phyloP scores from a whole-genome alignment of 139 green algal species.

The Micractinium sp. region DNA sequence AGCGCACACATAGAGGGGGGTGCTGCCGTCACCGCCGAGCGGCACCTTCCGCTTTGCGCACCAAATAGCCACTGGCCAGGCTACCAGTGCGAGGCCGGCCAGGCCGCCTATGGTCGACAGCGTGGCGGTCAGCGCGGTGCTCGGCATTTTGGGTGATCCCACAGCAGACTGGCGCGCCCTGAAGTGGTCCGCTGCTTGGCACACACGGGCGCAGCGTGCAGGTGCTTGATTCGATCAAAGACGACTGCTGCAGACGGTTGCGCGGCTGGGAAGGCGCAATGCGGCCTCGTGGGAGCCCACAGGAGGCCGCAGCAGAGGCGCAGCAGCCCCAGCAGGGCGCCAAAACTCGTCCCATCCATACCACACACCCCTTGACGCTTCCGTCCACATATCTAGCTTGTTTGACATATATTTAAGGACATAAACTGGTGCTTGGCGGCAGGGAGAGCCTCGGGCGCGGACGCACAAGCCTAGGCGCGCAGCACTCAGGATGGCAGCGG shows the following conservation, averaged over 20 bases:
- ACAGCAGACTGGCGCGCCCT: background rate
- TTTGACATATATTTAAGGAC: background rate
- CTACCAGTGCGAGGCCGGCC: conserved; percentile 12
- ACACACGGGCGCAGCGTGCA: background rate
- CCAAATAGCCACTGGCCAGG: conserved; percentile 43
- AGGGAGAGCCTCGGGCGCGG: background rate
- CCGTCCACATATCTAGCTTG: background rate
- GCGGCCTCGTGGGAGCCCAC: too few relatives aligned
- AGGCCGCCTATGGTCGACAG: conserved; percentile 9
- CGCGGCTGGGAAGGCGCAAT: background rate
- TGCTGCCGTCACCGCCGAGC: background rate
- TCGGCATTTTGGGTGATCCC: background rate
- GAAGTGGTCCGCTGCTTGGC: too few relatives aligned
- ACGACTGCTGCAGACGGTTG: background rate
- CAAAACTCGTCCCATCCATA: too few relatives aligned
- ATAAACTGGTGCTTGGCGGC: background rate
- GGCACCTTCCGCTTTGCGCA: background rate
- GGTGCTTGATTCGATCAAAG: background rate
- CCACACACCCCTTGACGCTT: background rate
- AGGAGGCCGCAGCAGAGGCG: too few relatives aligned
- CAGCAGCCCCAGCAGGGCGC: too few relatives aligned
- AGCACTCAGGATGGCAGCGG: too few relatives aligned
- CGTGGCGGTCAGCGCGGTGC: background rate
- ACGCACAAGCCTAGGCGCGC: background rate
- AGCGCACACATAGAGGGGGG: background rate